Evolutionary conservation across 1,284 basidiomycete genomes (phyloP).

Genomic region (Marasmius tenuissimus): DNA sequence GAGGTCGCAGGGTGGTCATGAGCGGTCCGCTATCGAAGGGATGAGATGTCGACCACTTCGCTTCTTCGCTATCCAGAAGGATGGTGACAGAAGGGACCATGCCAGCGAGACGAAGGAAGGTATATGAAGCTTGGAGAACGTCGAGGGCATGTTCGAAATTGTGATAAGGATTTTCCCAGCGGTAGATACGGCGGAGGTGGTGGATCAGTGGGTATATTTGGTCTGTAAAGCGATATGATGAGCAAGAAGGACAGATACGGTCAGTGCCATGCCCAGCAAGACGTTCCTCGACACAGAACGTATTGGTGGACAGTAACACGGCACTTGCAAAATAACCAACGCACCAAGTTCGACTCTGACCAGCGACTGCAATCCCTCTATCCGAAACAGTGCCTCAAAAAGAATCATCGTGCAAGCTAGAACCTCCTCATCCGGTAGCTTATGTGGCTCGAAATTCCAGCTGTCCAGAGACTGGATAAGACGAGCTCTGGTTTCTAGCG

Average conservation of each 20-base stretch:
- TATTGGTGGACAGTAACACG: too few species aligned
- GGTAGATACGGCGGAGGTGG: constrained; percentile 84
- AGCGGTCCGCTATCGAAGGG: constrained; percentile 41
- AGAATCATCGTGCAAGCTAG: constrained; percentile 79
- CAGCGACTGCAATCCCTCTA: constrained; percentile 72
- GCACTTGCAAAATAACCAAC: constrained; percentile 27
- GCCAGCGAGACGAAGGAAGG: constrained; percentile 75
- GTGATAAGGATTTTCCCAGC: constrained; percentile 89
- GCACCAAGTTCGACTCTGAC: constrained; percentile 67
- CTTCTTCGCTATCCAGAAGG: constrained; percentile 40
- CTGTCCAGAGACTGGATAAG: constrained; percentile 68
- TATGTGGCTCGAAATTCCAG: constrained; percentile 89
- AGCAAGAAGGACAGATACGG: background rate
- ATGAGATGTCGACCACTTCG: constrained; percentile 51
- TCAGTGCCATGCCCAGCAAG: background rate
- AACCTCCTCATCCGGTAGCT: constrained; percentile 76
- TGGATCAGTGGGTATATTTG: constrained; percentile 76
- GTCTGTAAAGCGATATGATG: constrained; percentile 37
- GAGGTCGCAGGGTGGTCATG: constrained; percentile 53
- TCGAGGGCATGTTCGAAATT: constrained; percentile 95
- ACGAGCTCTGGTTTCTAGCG: constrained; percentile 42
- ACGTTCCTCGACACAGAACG: background rate
- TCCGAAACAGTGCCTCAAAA: constrained; percentile 70
- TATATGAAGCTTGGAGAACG: constrained; percentile 89
- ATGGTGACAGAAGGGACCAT: constrained; percentile 76